phyloP scores from a whole-genome alignment of 139 green algal genomes.

The Haematococcus sp. region DNA sequence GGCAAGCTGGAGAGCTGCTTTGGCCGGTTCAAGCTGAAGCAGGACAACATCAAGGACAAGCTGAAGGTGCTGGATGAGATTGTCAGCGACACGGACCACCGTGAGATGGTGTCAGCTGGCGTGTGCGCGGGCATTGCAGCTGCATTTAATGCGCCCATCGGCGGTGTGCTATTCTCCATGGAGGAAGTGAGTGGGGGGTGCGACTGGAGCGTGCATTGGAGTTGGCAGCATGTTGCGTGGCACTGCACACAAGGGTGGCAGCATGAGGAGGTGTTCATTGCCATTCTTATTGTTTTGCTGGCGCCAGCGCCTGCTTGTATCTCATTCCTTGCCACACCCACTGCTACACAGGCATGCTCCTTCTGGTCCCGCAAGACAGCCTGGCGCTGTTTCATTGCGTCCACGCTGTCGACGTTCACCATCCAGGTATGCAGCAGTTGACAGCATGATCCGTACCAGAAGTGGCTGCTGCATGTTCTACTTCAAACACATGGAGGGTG shows the following conservation, averaged over 20 bases:
- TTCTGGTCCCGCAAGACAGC: constrained; percentile 71
- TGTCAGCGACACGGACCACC: constrained; percentile 63
- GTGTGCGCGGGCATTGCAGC: constrained; percentile 77
- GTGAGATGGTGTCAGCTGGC: constrained; percentile 86
- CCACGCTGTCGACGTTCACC: constrained; percentile 64
- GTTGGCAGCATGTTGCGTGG: too few species aligned
- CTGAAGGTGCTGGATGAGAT: constrained; percentile 56
- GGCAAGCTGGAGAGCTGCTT: constrained; percentile 25
- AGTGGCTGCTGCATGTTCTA: too few species aligned
- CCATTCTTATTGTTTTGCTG: neutral
- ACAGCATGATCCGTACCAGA: too few species aligned
- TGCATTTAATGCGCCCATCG: constrained; percentile 89
- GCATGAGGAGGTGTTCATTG: too few species aligned
- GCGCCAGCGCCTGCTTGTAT: neutral
- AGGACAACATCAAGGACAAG: constrained; percentile 19
- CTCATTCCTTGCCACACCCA: neutral
- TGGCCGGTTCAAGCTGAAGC: constrained; percentile 14
- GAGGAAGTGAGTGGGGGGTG: constrained; percentile 78
- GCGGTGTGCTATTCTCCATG: constrained; percentile 89
- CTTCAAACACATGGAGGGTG: too few species aligned
- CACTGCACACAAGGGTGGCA: too few species aligned
- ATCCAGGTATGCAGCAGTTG: constrained; percentile 66
- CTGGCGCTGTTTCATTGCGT: constrained; percentile 85
- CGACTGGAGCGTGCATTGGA: neutral
- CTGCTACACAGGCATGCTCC: constrained; percentile 36